Conservation (phyloP, 768 basidiomycete species). For the Xerocomus spinulosus region DNA sequence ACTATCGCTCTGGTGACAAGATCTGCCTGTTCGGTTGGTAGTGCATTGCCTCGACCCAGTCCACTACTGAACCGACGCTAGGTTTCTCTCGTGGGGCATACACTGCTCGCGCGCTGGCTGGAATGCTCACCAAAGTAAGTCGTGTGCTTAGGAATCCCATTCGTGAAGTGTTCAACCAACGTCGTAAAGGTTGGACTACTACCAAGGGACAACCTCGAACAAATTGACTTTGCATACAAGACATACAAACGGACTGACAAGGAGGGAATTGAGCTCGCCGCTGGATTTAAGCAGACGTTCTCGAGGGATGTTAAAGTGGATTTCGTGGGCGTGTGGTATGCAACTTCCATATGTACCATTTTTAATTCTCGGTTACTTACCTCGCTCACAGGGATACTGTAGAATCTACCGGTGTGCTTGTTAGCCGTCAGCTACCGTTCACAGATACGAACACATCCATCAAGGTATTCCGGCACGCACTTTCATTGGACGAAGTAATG, state of each 20-base stretch:
- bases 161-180: conserved; percentile 1
- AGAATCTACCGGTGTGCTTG: conserved; percentile 65
- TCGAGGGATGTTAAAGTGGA: conserved; percentile 65
- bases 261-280: conserved; percentile 42
- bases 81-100: conserved; percentile 76
- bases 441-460: conserved; percentile 58
- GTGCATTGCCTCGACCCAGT: background rate
- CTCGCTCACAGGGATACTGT: conserved; percentile 63
- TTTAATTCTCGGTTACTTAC: conserved; percentile 1
- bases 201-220: conserved; percentile 60
- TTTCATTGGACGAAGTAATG: conserved; percentile 77
- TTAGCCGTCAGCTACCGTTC: conserved; percentile 60
- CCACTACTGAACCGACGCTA: conserved; percentile 24
- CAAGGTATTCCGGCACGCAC: conserved; percentile 70
- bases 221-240: conserved; percentile 71
- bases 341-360: background rate
- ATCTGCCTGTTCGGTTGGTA: conserved; percentile 65
- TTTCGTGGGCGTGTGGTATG: conserved; percentile 76
- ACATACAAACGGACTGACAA: conserved; percentile 55
- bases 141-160: background rate
- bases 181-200: conserved; percentile 61
- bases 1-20: conserved; percentile 66
- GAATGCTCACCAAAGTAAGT: conserved; percentile 63
- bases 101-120: conserved; percentile 68
- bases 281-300: conserved; percentile 71